phyloP scores from a whole-genome alignment of 148 eudicot species.

The Rhododendron ferrugineum region DNA sequence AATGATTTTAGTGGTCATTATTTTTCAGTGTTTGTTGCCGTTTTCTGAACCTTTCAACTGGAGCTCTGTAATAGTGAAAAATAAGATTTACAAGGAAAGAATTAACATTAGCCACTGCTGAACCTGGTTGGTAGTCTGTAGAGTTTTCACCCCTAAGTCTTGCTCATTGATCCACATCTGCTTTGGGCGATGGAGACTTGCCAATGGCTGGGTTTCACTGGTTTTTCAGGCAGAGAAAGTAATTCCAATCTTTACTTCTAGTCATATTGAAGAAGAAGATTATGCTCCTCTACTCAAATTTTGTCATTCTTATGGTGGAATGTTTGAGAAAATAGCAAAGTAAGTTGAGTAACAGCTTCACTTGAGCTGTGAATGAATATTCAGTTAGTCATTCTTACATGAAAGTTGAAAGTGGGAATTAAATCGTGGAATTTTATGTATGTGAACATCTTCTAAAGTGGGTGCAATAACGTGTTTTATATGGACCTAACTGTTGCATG shows the following conservation, averaged over 20 bases:
- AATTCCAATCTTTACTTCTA: not conserved
- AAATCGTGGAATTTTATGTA: not conserved
- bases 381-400: not conserved
- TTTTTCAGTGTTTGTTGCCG: not conserved
- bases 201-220: not conserved
- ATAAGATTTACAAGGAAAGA: not conserved
- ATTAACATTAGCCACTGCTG: conserved; percentile 4
- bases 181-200: not conserved
- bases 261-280: not conserved
- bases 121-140: not conserved
- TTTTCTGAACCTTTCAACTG: not conserved
- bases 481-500: not conserved
- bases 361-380: conserved; percentile 5
- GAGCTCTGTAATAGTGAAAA: not conserved
- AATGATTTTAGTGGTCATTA: conserved; percentile 27
- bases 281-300: not conserved
- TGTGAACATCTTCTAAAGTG: not conserved
- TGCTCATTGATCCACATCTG: not conserved
- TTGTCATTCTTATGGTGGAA: not conserved
- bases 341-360: not conserved
- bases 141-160: not conserved
- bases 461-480: not conserved
- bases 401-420: not conserved
- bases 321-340: not conserved
- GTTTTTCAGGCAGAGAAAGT: not conserved